Evolutionary conservation across 768 basidiomycete genomes (phyloP), one percentile per base, ranked within the genome.

Genomic region (Pholiota conissans): DNA sequence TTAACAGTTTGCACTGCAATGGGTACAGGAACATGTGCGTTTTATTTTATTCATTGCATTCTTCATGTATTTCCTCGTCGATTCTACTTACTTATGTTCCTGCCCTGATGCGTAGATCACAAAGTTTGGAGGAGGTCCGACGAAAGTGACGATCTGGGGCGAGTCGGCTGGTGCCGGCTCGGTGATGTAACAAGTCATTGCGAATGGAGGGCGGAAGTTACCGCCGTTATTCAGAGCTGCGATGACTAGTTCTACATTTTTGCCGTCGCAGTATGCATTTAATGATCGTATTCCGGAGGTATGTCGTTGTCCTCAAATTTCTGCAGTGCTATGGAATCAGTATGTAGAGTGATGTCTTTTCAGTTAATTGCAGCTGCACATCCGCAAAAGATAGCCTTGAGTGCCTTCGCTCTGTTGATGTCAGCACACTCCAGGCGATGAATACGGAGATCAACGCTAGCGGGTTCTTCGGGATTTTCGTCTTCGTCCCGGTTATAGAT

Each of bases 131-230:
- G 79, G 79, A 8, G 75, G 78, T 55, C 76, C 76, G 1, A 35
- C 46, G 0, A 64, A 66, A 58, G 77, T 79, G 24, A 72, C 75
- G 1, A 76, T 80, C 11, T 79, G 76, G 77, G 79, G 78, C 3
- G 67, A 76, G 63, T 78, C 76, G 7, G 75, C 76, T 34, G 77
- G 77, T 55, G 81, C 75, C 48, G 80, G 80, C 4, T 82, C 81
- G 1, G 80, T 83, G 9, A 37, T 82, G 8, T 80, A 82, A 49
- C 81, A 83, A 18, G 55, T 81, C 4, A 65, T 82, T n/a, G 80
- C 81, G 14, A 70, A 81, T 39, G 73, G 71, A 20, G 81, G 81
- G 35, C n/a, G n/a, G n/a, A n/a, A n/a, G n/a, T n/a, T n/a, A n/a
- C n/a, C n/a, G n/a, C n/a, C n/a, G n/a, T n/a, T n/a, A n/a, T n/a